A percentile compares a stretch with the other conserved stretches of the same genome.
Conservation (phyloP, 345 rosid genomes). For the Adansonia digitata region DNA sequence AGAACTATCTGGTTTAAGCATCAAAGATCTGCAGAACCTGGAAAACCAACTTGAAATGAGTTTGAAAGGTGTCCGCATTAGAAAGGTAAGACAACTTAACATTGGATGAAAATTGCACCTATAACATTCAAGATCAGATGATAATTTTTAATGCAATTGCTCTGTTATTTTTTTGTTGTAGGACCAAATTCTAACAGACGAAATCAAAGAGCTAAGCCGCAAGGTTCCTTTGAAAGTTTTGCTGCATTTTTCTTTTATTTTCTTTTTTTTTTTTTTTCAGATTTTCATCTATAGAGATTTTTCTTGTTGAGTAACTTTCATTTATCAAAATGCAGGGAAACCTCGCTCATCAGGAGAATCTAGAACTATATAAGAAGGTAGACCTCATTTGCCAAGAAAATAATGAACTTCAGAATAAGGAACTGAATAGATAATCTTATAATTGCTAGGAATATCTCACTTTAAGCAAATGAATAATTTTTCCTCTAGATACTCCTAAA, state of each 20-base stretch:
- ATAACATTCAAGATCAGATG: not conserved
- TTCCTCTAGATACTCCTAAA: no score
- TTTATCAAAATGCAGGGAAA: constrained; percentile 42
- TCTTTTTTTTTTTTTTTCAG: not conserved
- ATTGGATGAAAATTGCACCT: not conserved
- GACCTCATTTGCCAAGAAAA: constrained; percentile 47
- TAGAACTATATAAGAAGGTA: constrained; percentile 44
- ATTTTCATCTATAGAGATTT: not conserved
- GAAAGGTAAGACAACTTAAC: constrained; percentile 39
- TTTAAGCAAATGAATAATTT: not conserved
- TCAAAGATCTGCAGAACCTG: constrained; percentile 55
- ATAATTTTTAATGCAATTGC: not conserved
- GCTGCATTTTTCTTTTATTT: not conserved
- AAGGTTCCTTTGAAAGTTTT: constrained; percentile 36
- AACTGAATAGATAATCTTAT: constrained; percentile 12
- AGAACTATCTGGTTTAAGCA: constrained; percentile 59
- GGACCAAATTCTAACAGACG: constrained; percentile 51
- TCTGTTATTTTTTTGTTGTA: constrained; percentile 20
- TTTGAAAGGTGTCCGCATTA: constrained; percentile 52
- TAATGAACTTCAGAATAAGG: constrained; percentile 45
- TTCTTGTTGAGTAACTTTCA: constrained; percentile 1
- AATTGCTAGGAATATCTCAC: not conserved
- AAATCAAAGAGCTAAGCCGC: constrained; percentile 54
- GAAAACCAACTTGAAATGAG: constrained; percentile 71
- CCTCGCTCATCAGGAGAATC: constrained; percentile 52